These are phyloP conservation scores for Oxyria digyna DNA, from an alignment of 148 eudicot species.

Conservation along the genomic window DNA sequence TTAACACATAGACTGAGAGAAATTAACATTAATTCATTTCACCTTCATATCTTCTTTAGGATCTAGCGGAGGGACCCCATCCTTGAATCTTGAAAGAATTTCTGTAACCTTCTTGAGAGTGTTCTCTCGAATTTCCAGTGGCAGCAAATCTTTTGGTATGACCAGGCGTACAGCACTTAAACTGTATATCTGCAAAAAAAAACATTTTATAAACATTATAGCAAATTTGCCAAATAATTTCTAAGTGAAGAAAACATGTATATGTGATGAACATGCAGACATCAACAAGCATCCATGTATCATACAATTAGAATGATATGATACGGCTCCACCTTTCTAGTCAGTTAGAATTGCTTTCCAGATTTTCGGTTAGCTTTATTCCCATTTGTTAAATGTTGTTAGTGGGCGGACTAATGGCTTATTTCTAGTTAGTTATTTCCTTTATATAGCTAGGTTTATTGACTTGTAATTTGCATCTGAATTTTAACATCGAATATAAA, in stretches of 20 bases:
- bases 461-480: too few species aligned
- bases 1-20: background rate
- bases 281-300: background rate
- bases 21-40: background rate
- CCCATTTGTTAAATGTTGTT: too few species aligned
- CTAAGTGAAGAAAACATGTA: background rate
- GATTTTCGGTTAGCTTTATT: too few species aligned
- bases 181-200: constrained; percentile 42
- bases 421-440: too few species aligned
- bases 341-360: too few species aligned
- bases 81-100: constrained; percentile 72
- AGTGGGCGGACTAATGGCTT: too few species aligned
- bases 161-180: constrained; percentile 61
- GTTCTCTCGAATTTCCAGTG: constrained; percentile 75
- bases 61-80: constrained; percentile 77
- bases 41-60: constrained; percentile 99
- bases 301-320: too few species aligned
- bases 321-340: too few species aligned
- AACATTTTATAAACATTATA: background rate
- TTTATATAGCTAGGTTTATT: too few species aligned
- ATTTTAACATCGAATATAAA: too few species aligned
- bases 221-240: background rate
- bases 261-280: background rate
- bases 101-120: constrained; percentile 83
- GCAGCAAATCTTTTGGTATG: constrained; percentile 81